Base-by-base conservation (phyloP, 768 basidiomycete species). In the Pisolithus albus region DNA sequence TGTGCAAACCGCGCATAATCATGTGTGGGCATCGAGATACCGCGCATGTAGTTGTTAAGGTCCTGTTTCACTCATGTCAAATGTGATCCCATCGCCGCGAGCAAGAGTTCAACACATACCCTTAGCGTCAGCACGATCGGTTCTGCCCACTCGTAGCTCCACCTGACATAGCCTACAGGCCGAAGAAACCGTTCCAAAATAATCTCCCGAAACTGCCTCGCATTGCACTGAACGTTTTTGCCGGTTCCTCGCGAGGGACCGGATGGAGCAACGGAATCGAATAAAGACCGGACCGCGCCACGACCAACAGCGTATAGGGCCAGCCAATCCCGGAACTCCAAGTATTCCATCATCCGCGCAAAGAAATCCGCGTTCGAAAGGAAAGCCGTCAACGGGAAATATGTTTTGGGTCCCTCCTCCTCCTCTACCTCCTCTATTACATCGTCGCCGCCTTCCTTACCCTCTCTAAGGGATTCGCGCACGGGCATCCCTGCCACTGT, bases 261-360 rank as follows among this genome's bases (percentile, higher is more conserved):
- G 37, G 18, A 23, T 7, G 40, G 7, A 36, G 32, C 30, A 34
- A 19, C 16, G 16, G 32, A 5, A 23, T 47, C 46, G 16, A 47
- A 47, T n/a, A 47, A 16, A 16, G 46, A n/a, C 21, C 46, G 37
- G n/a, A 47, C 46, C n/a, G n/a, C 10, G 7, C 46, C n/a, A 5
- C 32, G 46, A 21, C 21, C n/a, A 30, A 47, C 46, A 23, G 30
- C 32, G 45, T 79, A 80, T 15, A 91, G 67, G 10, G 73, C 63
- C 52, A 82, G 77, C 82, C 86, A 89, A 40, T 91, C 86, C 51
- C 73, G 77, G 59, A 87, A 92, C n/a, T 81, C 71, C 48, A 91
- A 60, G 60, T 78, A 83, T 4, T 64, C 60, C n/a, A 92, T 69
- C 23, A 92, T 62, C 6, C 64, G 57, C 0, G 71, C 64, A 7